Conservation (phyloP, 2,329 filamentous ascomycete species). For the Colletotrichum euphorbiae region DNA sequence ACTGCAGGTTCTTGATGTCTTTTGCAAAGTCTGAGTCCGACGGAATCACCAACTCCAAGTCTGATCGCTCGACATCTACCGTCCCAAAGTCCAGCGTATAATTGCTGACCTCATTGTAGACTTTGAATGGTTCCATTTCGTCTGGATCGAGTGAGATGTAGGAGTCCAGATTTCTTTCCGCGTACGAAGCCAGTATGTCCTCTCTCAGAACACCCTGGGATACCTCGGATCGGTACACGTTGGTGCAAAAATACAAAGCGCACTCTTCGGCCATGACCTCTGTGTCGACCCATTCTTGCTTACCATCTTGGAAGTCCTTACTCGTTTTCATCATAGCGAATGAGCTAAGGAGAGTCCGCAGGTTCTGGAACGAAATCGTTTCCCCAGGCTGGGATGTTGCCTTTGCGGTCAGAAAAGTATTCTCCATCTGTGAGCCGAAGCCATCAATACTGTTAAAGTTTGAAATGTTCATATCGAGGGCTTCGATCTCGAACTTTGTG, state of each 20-base stretch:
- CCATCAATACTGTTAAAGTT: not conserved
- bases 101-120: too few species aligned
- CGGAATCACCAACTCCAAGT: too few species aligned
- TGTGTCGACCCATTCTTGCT: not conserved
- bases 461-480: not conserved
- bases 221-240: not conserved
- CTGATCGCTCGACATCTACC: too few species aligned
- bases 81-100: too few species aligned
- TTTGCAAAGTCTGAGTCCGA: too few species aligned
- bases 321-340: not conserved
- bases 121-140: too few species aligned
- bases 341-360: not conserved
- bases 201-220: too few species aligned
- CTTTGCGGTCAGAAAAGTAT: not conserved
- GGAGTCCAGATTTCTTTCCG: too few species aligned
- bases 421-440: not conserved
- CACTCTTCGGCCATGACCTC: not conserved
- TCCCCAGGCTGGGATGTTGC: not conserved
- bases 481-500: too few species aligned
- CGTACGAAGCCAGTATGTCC: too few species aligned
- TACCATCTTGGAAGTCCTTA: not conserved
- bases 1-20: too few species aligned
- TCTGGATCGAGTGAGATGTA: too few species aligned
- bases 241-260: constrained; percentile 10
- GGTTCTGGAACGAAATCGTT: not conserved